Conservation (phyloP, 495 filamentous ascomycete genomes). For the Neurospora tetraspora region DNA sequence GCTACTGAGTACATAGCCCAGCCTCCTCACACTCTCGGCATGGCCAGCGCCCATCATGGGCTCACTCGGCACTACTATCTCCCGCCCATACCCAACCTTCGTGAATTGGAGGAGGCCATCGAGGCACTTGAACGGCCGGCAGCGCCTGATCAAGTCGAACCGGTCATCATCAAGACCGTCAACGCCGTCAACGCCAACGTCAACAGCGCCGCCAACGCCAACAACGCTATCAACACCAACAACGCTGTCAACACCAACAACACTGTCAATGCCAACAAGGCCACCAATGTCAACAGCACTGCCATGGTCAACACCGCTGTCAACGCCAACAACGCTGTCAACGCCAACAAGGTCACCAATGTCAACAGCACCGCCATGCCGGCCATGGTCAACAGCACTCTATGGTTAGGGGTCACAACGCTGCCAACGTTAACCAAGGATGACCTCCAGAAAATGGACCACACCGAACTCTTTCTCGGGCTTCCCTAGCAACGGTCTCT, state of each 20-base stretch:
- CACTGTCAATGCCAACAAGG: background rate
- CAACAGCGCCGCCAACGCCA: too few relatives aligned
- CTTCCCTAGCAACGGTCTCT: too few relatives aligned
- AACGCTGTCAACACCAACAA: background rate
- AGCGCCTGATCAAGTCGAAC: background rate
- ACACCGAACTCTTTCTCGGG: too few relatives aligned
- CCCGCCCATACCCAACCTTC: background rate
- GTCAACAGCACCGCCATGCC: background rate
- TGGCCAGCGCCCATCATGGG: background rate
- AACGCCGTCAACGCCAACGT: background rate
- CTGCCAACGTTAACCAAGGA: background rate
- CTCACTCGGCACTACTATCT: background rate
- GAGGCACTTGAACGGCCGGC: background rate
- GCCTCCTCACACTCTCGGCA: constrained; percentile 38
- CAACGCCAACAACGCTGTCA: background rate
- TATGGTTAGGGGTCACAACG: background rate
- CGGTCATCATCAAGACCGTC: background rate
- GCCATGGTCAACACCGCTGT: background rate
- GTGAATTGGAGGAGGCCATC: background rate
- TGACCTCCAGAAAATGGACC: too few relatives aligned
- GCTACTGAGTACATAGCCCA: constrained; percentile 54
- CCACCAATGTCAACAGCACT: background rate
- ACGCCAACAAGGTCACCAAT: background rate
- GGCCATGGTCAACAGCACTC: background rate
- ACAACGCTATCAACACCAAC: background rate